Evolutionary conservation across 1,284 basidiomycete species (phyloP), one percentile per base, ranked within the genome.

Genomic region (Gomphus sp.): DNA sequence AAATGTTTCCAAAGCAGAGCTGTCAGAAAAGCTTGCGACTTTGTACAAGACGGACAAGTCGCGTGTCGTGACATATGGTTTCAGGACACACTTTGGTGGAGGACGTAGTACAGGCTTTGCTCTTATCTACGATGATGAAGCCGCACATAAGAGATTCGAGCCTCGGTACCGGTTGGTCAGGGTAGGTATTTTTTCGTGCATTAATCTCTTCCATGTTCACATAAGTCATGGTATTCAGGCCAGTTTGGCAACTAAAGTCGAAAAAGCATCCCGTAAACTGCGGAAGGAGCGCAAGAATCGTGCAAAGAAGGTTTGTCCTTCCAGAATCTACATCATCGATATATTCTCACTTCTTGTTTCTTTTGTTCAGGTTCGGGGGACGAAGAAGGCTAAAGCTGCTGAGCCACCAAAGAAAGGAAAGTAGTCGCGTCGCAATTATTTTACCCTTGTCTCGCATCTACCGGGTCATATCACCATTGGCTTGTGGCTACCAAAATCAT

Each of bases 281-380:
- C 89, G 97, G 76, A 98, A 99, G 82, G 97, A 99, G 83, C 86
- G 97, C 70, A 99, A 99, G 87, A 99, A 99, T 81, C 88, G 97
- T 74, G 83, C 89, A 64, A 98, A 98, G 89, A 97, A 97, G 88
- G 93, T 91, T 60, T 18, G 75, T 69, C 25, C 18, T 14, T 43
- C 54, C 31, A 10, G 43, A 43, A 11, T 37, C 34, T 51, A 28
- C 3, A 22, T 5, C 31, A 56, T 48, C 11, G 60, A 44, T 22
- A 41, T 53, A 60, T 58, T 56, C 50, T 53, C 49, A 63, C 22
- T 63, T 53, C 36, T 55, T 34, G 37, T 8, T 36, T 47, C 8
- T 51, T 16, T 47, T 53, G 51, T 44, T 33, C 53, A 93, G 91
- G 73, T 92, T 75, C 91, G 91, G 70, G 91, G 93, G 67, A 93